Percentiles rank a stretch among this genome's conserved stretches.
These are phyloP conservation scores for Heritiera littoralis DNA, from an alignment of 345 rosid genomes.

Conservation along the genomic window DNA sequence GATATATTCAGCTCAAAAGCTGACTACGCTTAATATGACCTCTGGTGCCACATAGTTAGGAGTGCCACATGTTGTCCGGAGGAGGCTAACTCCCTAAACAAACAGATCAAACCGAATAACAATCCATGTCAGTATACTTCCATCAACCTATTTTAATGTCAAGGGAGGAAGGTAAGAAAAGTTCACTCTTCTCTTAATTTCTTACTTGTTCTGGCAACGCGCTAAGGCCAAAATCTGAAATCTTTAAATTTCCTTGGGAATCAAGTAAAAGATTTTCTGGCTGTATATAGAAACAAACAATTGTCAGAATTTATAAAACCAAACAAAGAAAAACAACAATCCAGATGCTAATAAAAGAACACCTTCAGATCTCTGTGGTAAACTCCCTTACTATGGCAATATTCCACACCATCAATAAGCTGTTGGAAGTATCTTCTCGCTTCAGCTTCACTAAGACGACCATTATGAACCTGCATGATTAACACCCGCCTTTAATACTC, in stretches of 20 bases:
- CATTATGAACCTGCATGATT: conserved; percentile 63
- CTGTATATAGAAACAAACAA: conserved; percentile 40
- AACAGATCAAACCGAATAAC: conserved; percentile 21
- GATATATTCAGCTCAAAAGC: not conserved
- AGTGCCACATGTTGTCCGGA: conserved; percentile 94
- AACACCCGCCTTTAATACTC: conserved; percentile 13
- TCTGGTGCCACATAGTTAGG: conserved; percentile 99
- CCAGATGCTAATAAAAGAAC: conserved; percentile 1
- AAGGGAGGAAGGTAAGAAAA: not conserved
- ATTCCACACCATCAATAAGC: conserved; percentile 97
- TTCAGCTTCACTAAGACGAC: conserved; percentile 89
- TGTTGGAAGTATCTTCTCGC: conserved; percentile 88
- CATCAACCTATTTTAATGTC: not conserved
- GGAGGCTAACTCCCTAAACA: conserved; percentile 73
- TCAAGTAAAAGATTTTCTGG: conserved; percentile 95
- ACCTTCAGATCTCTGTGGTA: conserved; percentile 98
- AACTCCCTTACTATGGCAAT: conserved; percentile 87
- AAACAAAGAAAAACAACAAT: conserved; percentile 1
- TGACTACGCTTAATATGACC: conserved; percentile 42
- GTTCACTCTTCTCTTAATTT: conserved; percentile 1
- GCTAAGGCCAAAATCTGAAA: conserved; percentile 95
- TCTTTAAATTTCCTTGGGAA: conserved; percentile 86
- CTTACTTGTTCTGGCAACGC: conserved; percentile 85
- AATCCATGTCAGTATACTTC: not conserved
- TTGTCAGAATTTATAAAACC: conserved; percentile 22